These are phyloP conservation scores for Ephemerocybe angulata DNA, from an alignment of 768 basidiomycete species.

Conservation along the genomic window DNA sequence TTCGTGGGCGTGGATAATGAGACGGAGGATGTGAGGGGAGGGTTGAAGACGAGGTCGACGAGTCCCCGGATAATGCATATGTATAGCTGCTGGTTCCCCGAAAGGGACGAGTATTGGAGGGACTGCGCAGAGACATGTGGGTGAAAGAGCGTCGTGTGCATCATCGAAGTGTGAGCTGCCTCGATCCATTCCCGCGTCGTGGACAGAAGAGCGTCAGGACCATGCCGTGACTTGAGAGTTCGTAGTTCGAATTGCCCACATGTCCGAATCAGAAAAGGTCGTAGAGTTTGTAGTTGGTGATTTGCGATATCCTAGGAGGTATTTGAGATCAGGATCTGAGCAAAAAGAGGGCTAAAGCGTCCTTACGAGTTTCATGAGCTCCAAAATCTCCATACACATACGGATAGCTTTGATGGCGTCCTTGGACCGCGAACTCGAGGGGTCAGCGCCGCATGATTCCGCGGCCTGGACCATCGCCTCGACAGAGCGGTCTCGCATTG, in stretches of 20 bases:
- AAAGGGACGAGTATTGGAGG: constrained; percentile 43
- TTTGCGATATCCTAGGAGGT: constrained; percentile 84
- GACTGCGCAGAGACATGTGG: constrained; percentile 39
- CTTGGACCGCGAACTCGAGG: constrained; percentile 45
- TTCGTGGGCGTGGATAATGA: constrained; percentile 30
- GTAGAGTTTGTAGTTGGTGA: constrained; percentile 89
- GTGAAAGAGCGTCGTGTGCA: constrained; percentile 39
- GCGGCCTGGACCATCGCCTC: constrained; percentile 80
- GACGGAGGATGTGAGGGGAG: constrained; percentile 28
- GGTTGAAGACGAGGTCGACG: constrained; percentile 63
- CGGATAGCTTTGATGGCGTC: constrained; percentile 73
- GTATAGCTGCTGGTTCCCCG: constrained; percentile 53
- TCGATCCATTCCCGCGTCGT: constrained; percentile 66
- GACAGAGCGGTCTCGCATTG: constrained; percentile 83
- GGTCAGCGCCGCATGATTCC: constrained; percentile 51
- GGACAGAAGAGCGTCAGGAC: constrained; percentile 40
- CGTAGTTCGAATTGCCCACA: constrained; percentile 78
- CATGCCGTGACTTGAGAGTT: constrained; percentile 64
- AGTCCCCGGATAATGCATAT: constrained; percentile 55
- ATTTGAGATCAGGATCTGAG: constrained; percentile 15
- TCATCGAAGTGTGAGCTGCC: constrained; percentile 44
- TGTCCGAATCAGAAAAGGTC: constrained; percentile 81
- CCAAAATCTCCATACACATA: constrained; percentile 85
- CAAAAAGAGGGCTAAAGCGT: constrained; percentile 9
- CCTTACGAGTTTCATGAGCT: constrained; percentile 93